phyloP scores from a whole-genome alignment of 768 basidiomycete species.

The Cystobasidium tubakii region DNA sequence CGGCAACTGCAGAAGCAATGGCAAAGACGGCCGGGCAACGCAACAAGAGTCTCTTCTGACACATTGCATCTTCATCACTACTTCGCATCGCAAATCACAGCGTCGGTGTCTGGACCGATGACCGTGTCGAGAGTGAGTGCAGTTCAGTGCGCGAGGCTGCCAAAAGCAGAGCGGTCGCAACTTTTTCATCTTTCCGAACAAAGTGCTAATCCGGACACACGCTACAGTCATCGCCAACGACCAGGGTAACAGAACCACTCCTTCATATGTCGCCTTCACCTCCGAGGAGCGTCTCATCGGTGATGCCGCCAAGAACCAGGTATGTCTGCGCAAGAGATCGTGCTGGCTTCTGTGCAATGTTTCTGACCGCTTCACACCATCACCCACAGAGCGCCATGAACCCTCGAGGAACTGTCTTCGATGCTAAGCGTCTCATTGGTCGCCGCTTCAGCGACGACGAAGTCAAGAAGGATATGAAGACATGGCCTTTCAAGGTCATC shows the following conservation, averaged over 20 bases:
- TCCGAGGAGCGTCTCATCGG: slow-evolving; percentile 86
- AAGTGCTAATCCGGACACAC: slow-evolving; percentile 56
- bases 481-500: slow-evolving; percentile 82
- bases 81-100: slow-evolving; percentile 47
- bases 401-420: slow-evolving; percentile 94
- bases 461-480: slow-evolving; percentile 85
- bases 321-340: slow-evolving; percentile 46
- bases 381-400: slow-evolving; percentile 93
- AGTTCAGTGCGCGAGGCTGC: not conserved
- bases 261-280: slow-evolving; percentile 55
- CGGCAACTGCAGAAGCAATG: slow-evolving; percentile 1
- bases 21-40: not conserved
- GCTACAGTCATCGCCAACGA: slow-evolving; percentile 41
- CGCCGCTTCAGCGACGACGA: slow-evolving; percentile 93
- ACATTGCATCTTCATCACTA: not conserved
- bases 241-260: slow-evolving; percentile 54
- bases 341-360: slow-evolving; percentile 14
- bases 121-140: slow-evolving; percentile 75
- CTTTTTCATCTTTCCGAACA: slow-evolving; percentile 98
- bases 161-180: slow-evolving; percentile 60
- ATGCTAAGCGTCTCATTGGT: slow-evolving; percentile 97
- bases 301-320: slow-evolving; percentile 98
- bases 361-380: slow-evolving; percentile 49
- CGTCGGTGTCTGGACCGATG: slow-evolving; percentile 99
- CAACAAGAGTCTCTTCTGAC: not conserved